Conservation (phyloP, 1,284 basidiomycete genomes). For the Naganishia sp. region DNA sequence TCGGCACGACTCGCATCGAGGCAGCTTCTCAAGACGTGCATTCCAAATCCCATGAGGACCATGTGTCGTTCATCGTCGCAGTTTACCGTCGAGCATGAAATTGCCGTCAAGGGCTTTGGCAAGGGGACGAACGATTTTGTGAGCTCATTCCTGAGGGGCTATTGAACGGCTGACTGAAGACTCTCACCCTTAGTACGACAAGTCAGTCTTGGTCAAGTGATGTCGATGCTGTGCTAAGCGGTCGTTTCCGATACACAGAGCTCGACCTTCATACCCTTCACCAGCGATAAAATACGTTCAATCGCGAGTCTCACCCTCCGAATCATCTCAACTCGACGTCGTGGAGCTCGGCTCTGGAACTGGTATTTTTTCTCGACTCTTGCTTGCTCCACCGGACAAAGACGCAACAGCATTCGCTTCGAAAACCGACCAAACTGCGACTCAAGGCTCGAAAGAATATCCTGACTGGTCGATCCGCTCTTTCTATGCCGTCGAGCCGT, state of each 20-base stretch:
- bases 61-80: conserved; percentile 31
- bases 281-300: conserved; percentile 46
- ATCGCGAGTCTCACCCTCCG: conserved; percentile 15
- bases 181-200: conserved; percentile 21
- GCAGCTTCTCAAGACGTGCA: not conserved
- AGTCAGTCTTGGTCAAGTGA: conserved; percentile 3
- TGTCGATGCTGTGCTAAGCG: not conserved
- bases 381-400: conserved; percentile 45
- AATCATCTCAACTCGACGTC: conserved; percentile 38
- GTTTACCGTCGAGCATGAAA: conserved; percentile 35
- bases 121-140: conserved; percentile 53
- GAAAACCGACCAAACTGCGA: not conserved
- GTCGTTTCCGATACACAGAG: conserved; percentile 31
- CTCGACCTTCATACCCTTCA: conserved; percentile 54
- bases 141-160: conserved; percentile 21
- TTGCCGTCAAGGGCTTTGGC: conserved; percentile 47
- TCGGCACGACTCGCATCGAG: not conserved
- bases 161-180: too few relatives aligned
- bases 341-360: conserved; percentile 55
- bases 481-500: conserved; percentile 53
- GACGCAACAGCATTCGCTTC: conserved; percentile 24
- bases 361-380: conserved; percentile 54
- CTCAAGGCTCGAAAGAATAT: conserved; percentile 34
- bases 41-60: not conserved
- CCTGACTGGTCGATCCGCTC: conserved; percentile 44